A percentile compares a stretch with the other conserved stretches of the same genome.
Conservation (phyloP, 139 green algal species). For the Tetradesmus lagerheimii region DNA sequence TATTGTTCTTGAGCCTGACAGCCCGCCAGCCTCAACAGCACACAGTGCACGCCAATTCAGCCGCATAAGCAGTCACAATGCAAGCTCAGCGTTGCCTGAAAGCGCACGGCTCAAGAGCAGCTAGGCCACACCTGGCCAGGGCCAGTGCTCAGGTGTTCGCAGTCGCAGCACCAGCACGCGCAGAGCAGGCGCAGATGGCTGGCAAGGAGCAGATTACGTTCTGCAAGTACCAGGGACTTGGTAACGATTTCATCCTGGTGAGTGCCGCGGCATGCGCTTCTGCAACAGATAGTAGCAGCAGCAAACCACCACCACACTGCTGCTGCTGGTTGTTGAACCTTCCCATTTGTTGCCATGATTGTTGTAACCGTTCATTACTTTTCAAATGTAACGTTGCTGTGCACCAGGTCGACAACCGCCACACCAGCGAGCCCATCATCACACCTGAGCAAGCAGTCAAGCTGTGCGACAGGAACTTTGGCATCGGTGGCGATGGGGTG, state of each 20-base stretch:
- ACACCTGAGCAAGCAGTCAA: slow-evolving; percentile 84
- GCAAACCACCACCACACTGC: background rate
- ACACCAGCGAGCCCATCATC: slow-evolving; percentile 77
- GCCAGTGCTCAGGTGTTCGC: background rate
- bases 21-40: background rate
- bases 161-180: slow-evolving; percentile 25
- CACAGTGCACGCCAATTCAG: background rate
- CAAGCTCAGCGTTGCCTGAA: background rate
- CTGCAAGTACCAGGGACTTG: slow-evolving; percentile 98
- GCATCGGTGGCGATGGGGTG: slow-evolving; percentile 95
- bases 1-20: background rate
- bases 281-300: background rate
- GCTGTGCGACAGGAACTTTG: slow-evolving; percentile 97
- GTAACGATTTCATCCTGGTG: slow-evolving; percentile 99
- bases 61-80: background rate
- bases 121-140: background rate
- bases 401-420: slow-evolving; percentile 93
- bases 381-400: background rate
- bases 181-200: slow-evolving; percentile 20
- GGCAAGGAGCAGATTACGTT: slow-evolving; percentile 66
- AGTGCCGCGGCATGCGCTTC: slow-evolving; percentile 7
- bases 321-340: background rate
- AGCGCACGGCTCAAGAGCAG: background rate
- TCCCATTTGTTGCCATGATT: background rate
- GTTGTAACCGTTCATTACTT: too few relatives aligned